Evolutionary conservation across 1,284 basidiomycete genomes (phyloP), one percentile per base, ranked within the genome.

Genomic region (Melanopsichium pennsylvanicum): DNA sequence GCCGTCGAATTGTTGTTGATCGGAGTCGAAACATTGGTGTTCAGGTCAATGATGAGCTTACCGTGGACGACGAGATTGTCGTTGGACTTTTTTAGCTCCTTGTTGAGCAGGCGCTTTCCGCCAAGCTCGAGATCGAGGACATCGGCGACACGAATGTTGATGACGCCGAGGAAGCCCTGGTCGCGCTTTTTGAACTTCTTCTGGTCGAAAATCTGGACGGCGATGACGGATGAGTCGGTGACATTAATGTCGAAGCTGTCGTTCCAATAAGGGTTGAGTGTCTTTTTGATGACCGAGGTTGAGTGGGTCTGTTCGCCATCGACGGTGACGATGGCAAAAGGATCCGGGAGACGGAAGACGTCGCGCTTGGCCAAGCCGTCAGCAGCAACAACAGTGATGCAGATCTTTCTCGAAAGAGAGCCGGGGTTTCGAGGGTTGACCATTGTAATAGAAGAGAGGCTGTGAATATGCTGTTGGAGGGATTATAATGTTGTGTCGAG

Each of bases 141-240:
- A 82, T 93, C 90, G 68, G 89, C 87, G 59, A 96, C 91, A 68
- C 88, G 87, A 74, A 97, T 87, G 80, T 95, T 95, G 78, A 96
- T 92, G 23, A 94, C 92, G 47, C 93, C 93, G 40, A 97, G 85
- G 83, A 96, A 96, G 5, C 93, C 93, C 80, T 96, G 93, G 82
- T 96, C 92, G 82, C 89, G 89, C 83, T 91, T 86, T 85, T 95
- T 96, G 84, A 96, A 96, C 83, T 95, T 96, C 82, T 92, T 89
- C 83, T 96, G 93, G 82, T 97, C 93, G 75, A 96, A 96, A 77
- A 96, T 93, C 83, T 97, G 93, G 3, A 97, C 91, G 4, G 91
- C 90, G 36, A 97, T 86, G 40, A 94, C 88, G 22, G 92, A 94
- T 4, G 90, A 90, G 77, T 95, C 92, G 81, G 89, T 91, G 79